A percentile compares a stretch with the other conserved stretches of the same genome.
Evolutionary conservation across 2,329 filamentous ascomycete species (phyloP).

Genomic region (Chaetomiaceae sp.): DNA sequence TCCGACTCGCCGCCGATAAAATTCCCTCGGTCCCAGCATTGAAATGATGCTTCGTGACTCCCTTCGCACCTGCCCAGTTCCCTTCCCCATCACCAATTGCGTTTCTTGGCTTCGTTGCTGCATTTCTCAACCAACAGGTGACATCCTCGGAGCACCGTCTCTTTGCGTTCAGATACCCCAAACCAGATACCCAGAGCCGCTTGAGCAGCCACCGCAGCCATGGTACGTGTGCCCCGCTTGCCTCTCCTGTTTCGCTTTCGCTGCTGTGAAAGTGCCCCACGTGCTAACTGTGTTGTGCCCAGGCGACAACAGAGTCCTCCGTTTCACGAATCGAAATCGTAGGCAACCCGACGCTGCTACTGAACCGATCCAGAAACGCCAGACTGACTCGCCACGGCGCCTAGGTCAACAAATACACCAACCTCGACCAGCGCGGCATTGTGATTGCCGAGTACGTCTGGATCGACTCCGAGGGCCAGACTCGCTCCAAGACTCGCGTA

Average conservation of each 20-base stretch:
- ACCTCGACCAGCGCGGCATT: constrained; percentile 79
- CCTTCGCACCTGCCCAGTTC: constrained; percentile 1
- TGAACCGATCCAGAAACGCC: background rate
- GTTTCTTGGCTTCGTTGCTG: background rate
- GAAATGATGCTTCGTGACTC: constrained; percentile 12
- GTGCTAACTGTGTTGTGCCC: constrained; percentile 1
- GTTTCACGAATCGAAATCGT: constrained; percentile 12
- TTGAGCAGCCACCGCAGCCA: constrained; percentile 9
- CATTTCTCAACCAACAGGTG: background rate
- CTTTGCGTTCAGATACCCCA: constrained; percentile 1
- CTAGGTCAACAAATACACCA: constrained; percentile 85
- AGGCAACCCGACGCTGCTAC: background rate
- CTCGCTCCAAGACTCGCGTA: constrained; percentile 95
- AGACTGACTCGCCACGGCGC: constrained; percentile 13
- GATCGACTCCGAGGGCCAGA: constrained; percentile 77
- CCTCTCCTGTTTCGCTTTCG: too few species aligned
- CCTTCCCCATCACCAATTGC: constrained; percentile 5
- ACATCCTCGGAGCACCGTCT: background rate
- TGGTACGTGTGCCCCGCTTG: constrained; percentile 3
- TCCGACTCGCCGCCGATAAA: constrained; percentile 13
- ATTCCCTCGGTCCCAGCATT: constrained; percentile 12
- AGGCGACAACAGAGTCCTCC: constrained; percentile 10
- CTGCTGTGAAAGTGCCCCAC: background rate
- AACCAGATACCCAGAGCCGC: background rate
- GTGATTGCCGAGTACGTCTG: constrained; percentile 97